Evolutionary conservation across 2,329 filamentous ascomycete species (phyloP).

Genomic region (Alternaria alternata): DNA sequence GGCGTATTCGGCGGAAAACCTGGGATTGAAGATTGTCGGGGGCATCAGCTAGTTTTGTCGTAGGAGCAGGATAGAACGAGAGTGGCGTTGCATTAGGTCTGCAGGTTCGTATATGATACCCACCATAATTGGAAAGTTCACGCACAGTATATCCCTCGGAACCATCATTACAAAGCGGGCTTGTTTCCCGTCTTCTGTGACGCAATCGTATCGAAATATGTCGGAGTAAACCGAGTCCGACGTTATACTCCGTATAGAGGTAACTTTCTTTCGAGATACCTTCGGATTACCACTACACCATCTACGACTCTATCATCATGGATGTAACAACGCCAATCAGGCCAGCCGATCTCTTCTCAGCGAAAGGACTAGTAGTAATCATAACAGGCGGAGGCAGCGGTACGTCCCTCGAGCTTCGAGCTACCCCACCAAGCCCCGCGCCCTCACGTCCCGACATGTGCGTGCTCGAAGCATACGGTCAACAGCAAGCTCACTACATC

Average conservation of each 20-base stretch:
- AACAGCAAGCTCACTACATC: slow-evolving; percentile 10
- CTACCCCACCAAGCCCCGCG: slow-evolving; percentile 42
- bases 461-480: too few species aligned
- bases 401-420: slow-evolving; percentile 33
- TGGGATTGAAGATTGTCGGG: slow-evolving; percentile 73
- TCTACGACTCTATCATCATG: slow-evolving; percentile 33
- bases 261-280: neutral
- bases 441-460: too few species aligned
- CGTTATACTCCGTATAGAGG: slow-evolving; percentile 8
- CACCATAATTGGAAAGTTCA: slow-evolving; percentile 9
- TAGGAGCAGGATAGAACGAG: neutral
- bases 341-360: slow-evolving; percentile 50
- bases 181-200: slow-evolving; percentile 17
- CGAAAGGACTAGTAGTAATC: slow-evolving; percentile 51
- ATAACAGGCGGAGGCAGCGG: slow-evolving; percentile 55
- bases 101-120: slow-evolving; percentile 27
- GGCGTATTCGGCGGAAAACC: slow-evolving; percentile 72
- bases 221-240: slow-evolving; percentile 20
- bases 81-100: slow-evolving; percentile 7
- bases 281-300: neutral
- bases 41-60: slow-evolving; percentile 32
- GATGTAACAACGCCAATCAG: slow-evolving; percentile 46
- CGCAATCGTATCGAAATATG: slow-evolving; percentile 12
- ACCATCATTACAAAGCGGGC: slow-evolving; percentile 9
- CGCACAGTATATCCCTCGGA: neutral